Evolutionary conservation across 2,329 filamentous ascomycete genomes (phyloP).

Genomic region (Nannizzia gypsea): DNA sequence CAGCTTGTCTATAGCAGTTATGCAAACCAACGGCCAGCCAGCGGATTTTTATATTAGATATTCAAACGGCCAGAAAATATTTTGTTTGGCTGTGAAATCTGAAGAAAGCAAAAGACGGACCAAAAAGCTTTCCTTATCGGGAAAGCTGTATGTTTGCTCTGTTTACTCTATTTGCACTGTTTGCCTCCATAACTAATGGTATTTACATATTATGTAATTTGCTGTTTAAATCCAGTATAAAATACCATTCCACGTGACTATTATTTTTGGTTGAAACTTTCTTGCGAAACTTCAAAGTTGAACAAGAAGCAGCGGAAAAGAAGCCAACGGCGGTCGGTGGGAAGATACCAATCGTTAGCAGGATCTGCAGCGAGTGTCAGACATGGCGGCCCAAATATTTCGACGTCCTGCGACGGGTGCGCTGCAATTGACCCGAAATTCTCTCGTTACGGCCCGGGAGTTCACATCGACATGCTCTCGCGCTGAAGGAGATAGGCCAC

Average conservation of each 20-base stretch:
- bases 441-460: neutral
- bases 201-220: neutral
- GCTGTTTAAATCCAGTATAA: neutral
- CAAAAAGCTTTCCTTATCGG: neutral
- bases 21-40: too few species aligned
- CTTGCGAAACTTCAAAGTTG: neutral
- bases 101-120: neutral
- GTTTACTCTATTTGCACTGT: neutral
- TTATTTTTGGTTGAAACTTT: neutral
- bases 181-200: neutral
- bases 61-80: too few species aligned
- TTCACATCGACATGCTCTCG: slow-evolving; percentile 3
- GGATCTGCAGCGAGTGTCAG: neutral
- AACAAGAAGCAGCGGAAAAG: neutral
- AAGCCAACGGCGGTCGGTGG: neutral
- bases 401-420: neutral
- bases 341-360: neutral
- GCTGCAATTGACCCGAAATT: slow-evolving; percentile 3
- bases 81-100: too few species aligned
- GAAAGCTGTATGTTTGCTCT: neutral
- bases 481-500: neutral
- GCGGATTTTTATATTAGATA: too few species aligned
- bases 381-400: slow-evolving; percentile 1
- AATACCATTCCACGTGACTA: neutral
- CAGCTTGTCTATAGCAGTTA: neutral